Evolutionary conservation across 148 eudicot species (phyloP), one percentile per base, ranked within the genome.

Genomic region (Linanthus parryae): DNA sequence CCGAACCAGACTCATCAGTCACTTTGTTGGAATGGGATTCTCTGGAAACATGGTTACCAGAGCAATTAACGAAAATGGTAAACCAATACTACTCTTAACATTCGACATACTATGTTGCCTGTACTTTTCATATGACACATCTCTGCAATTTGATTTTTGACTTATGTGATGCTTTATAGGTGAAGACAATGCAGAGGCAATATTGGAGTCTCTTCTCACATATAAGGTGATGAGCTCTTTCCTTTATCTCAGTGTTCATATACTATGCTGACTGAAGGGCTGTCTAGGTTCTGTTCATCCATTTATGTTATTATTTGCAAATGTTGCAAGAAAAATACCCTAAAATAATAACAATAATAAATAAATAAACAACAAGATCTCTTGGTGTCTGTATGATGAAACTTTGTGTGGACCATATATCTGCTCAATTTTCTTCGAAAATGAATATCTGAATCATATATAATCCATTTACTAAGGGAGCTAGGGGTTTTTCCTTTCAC

Each of bases 191-290:
- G 44, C 21, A 44, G 75, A 72, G 18, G 42, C 74, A 18, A 72
- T 76, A 56, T 56, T 76, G 43, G 72, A 76, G 35, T 22, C 66
- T 19, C 78, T 79, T 56, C 85, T 75, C 36, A 72, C 78, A 18
- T 72, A 72, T 60, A 31, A 61, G 48, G 78, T 73, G 40, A 66
- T 72, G 46, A 11, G 20, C 28, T 39, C 35, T 41, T 19, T 27
- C 48, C 45, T 38, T 29, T 16, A 13, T 17, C 3, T 40, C n/a
- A 4, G 8, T 7, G 10, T 10, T 16, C 21, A 9, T 25, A 27
- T 29, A 7, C 9, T 51, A 8, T 33, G 41, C 20, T 30, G 26
- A 51, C 21, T 22, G 1, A n/a, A 14, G 31, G 5, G 10, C 25
- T 3, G 7, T 30, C 17, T 18, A 15, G 20, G 11, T 5, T 31